Conservation (phyloP, 768 basidiomycete species). For the Tricholoma flavovirens region DNA sequence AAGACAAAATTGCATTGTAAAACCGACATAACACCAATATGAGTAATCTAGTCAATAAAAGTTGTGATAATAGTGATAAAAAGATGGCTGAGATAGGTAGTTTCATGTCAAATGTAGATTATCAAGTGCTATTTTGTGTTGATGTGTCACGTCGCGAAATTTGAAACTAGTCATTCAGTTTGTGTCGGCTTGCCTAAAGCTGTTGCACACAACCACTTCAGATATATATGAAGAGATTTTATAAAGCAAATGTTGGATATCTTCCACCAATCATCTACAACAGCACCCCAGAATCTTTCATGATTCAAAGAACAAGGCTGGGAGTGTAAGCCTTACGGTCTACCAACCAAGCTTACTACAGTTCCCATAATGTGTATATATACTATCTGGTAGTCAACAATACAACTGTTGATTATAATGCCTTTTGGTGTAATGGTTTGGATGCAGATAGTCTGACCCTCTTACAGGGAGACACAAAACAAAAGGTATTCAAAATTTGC, state of each 20-base stretch:
- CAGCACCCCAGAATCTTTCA: not conserved
- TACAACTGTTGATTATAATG: too few relatives aligned
- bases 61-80: not conserved
- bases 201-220: not conserved
- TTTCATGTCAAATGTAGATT: not conserved
- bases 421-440: too few relatives aligned
- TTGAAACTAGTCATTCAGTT: not conserved
- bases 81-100: not conserved
- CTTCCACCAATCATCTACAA: not conserved
- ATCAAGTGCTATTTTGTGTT: not conserved
- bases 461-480: not conserved
- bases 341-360: too few relatives aligned
- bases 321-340: too few relatives aligned
- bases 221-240: not conserved
- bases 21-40: not conserved
- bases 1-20: not conserved
- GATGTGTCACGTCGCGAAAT: not conserved
- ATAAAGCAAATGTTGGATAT: not conserved
- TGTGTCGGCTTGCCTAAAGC: not conserved
- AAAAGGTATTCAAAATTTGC: not conserved
- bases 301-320: not conserved
- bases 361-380: too few relatives aligned
- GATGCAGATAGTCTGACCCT: too few relatives aligned
- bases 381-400: too few relatives aligned
- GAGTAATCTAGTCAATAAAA: not conserved